These are phyloP conservation scores for Hygrocybe coccinea DNA, from an alignment of 768 basidiomycete genomes.

Conservation along the genomic window DNA sequence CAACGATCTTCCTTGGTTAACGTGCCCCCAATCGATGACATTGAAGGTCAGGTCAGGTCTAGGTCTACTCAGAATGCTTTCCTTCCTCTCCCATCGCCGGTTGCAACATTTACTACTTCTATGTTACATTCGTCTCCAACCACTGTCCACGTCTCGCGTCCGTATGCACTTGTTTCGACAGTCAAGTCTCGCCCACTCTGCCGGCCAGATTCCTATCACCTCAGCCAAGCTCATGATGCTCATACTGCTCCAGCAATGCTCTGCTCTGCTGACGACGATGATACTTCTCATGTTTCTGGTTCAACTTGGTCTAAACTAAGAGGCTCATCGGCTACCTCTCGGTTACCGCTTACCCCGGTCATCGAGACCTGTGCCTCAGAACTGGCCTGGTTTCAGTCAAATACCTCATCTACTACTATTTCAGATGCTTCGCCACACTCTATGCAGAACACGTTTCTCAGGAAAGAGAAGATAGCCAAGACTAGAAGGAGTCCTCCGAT, in stretches of 20 bases:
- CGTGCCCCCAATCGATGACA: background rate
- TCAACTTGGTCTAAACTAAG: background rate
- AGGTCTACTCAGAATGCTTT: too few species aligned
- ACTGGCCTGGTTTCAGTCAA: background rate
- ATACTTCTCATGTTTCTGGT: background rate
- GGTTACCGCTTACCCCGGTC: background rate
- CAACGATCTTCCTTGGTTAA: background rate
- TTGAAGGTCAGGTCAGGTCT: too few species aligned
- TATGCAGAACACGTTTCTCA: background rate
- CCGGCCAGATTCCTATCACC: background rate
- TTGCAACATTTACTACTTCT: too few species aligned
- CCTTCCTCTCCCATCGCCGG: too few species aligned
- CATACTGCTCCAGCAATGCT: background rate
- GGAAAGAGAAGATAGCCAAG: background rate
- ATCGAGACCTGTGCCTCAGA: background rate
- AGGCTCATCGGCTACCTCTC: background rate
- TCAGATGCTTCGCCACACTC: background rate
- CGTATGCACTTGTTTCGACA: too few species aligned
- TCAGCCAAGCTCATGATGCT: too few species aligned
- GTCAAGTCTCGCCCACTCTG: background rate
- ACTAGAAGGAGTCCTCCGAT: slow-evolving; percentile 35
- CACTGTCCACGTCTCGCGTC: too few species aligned
- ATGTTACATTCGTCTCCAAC: too few species aligned
- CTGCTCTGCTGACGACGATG: background rate
- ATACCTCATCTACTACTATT: background rate